phyloP scores from a whole-genome alignment of 1,139 yeast species.

The Sugiyamaella novakii region DNA sequence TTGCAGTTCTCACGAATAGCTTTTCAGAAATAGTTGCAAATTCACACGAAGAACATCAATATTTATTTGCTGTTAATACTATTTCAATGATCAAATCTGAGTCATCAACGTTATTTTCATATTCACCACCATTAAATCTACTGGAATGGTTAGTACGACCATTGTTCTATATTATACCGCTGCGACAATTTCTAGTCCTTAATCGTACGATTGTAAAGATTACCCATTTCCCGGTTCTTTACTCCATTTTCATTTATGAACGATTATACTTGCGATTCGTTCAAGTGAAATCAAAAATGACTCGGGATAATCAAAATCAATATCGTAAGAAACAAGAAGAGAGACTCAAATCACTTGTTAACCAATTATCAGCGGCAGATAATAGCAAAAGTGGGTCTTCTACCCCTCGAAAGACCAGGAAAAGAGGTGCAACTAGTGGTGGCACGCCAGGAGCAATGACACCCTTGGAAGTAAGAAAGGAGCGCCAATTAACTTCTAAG shows the following conservation, averaged over 20 bases:
- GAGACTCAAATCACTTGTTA: constrained; percentile 13
- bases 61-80: constrained; percentile 45
- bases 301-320: constrained; percentile 24
- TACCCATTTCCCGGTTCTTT: constrained; percentile 45
- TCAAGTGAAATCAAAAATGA: constrained; percentile 24
- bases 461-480: constrained; percentile 3
- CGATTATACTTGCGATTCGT: constrained; percentile 31
- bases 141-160: constrained; percentile 43
- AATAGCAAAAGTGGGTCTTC: constrained; percentile 6
- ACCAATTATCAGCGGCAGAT: not conserved
- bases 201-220: constrained; percentile 43
- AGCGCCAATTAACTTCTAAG: constrained; percentile 13
- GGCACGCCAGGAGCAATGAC: not conserved
- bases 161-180: constrained; percentile 39
- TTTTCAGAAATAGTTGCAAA: constrained; percentile 44
- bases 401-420: constrained; percentile 17
- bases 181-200: constrained; percentile 39
- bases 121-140: constrained; percentile 45
- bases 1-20: constrained; percentile 53
- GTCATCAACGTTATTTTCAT: constrained; percentile 44
- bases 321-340: constrained; percentile 25
- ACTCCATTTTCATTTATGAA: constrained; percentile 43
- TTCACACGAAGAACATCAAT: constrained; percentile 46
- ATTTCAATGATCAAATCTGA: constrained; percentile 47
- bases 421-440: constrained; percentile 7